Evolutionary conservation across 2,329 filamentous ascomycete genomes (phyloP), one percentile per base, ranked within the genome.

Genomic region (Neodidymelliopsis sp.): DNA sequence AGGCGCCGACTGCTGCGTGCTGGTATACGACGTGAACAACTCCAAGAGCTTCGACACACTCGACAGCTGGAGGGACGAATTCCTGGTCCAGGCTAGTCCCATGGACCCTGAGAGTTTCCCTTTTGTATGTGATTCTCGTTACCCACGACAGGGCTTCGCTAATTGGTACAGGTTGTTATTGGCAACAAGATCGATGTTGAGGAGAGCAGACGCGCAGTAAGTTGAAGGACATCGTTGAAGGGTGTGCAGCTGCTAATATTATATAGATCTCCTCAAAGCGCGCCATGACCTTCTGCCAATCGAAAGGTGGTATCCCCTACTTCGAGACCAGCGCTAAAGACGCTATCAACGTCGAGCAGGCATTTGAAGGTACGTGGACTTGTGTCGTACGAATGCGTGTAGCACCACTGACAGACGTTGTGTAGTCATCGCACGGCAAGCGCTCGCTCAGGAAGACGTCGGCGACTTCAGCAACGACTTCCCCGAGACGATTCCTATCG

Each of bases 261-360:
- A 8, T 3, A 47, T 25, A 90, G 87, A 95, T 99, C 66, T 96
- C 91, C 22, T 92, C 88, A 67, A 97, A 97, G 83, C 85, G 94
- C 57, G 94, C 94, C 51, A 92, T 93, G 85, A 92, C 93, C 11
- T 99, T 97, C 74, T 99, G 94, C 76, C 91, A 97, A 75, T 95
- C 91, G 48, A 97, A 97, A 77, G 93, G 93, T 36, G 91, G 91
- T 52, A 97, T 99, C 59, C 94, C 94, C 13, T 99, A 99, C 77
- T 99, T 99, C 69, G 94, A 99, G 84, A 99, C 94, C 13, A 97
- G 92, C 76, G 94, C 94, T 53, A 99, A 99, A 80, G 94, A 99
- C 75, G 94, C 93, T 53, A 89, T 97, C 77, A 99, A 99, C 70
- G 94, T 99, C 31, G 94, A 99, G 76, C 91, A 90, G 70, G 87